Percentiles rank a stretch among this genome's conserved stretches.
These are phyloP conservation scores for Wallacemonas sp. DNA, from an alignment of 208 protist genomes.

Conservation along the genomic window DNA sequence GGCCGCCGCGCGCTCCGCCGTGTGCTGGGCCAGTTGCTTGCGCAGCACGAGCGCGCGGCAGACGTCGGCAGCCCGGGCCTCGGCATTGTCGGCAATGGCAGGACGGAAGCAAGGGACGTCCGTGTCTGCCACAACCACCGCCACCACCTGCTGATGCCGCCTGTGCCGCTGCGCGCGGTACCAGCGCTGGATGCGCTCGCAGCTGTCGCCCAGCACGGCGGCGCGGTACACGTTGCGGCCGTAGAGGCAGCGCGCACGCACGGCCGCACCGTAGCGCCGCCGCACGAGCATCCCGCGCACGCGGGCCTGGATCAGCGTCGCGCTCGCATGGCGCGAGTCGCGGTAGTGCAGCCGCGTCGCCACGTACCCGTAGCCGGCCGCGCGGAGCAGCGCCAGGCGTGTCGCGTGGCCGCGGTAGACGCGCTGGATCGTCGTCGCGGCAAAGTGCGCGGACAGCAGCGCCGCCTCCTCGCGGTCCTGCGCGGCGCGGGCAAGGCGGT, in stretches of 20 bases:
- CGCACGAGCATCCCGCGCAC: conserved; percentile 72
- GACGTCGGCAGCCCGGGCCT: conserved; percentile 7
- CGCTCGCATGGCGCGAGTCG: conserved; percentile 67
- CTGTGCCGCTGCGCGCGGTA: conserved; percentile 49
- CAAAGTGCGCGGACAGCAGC: conserved; percentile 36
- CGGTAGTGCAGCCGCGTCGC: conserved; percentile 67
- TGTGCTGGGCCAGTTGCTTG: conserved; percentile 6
- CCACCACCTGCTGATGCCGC: neutral
- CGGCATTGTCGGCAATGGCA: no score
- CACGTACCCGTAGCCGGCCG: conserved; percentile 35
- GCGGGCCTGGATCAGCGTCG: conserved; percentile 74
- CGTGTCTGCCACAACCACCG: no score
- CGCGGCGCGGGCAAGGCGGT: conserved; percentile 14
- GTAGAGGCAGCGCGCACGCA: conserved; percentile 57
- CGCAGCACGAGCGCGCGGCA: conserved; percentile 4
- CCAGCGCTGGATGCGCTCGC: conserved; percentile 58
- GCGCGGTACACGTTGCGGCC: conserved; percentile 71
- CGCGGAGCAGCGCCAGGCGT: conserved; percentile 38
- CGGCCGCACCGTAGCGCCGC: conserved; percentile 41
- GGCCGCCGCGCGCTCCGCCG: neutral
- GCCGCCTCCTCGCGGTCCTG: conserved; percentile 13
- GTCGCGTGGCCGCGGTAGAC: conserved; percentile 67
- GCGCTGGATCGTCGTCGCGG: conserved; percentile 68
- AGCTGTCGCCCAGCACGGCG: conserved; percentile 39
- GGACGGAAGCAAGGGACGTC: no score